These are phyloP conservation scores for Coprinellus micaceus DNA, from an alignment of 768 basidiomycete genomes.

Conservation along the genomic window DNA sequence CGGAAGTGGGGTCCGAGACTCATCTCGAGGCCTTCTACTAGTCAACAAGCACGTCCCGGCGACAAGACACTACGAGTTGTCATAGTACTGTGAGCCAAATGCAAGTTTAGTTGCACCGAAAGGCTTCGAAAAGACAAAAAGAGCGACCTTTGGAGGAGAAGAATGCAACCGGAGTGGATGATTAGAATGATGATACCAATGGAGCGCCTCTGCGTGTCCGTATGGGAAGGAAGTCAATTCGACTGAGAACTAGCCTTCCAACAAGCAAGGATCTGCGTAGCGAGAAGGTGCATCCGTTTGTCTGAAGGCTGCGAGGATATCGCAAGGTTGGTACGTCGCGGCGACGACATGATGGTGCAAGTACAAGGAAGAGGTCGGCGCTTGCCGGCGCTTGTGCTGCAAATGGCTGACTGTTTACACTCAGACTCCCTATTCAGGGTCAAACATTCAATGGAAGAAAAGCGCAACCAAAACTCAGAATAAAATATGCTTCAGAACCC, in stretches of 20 bases:
- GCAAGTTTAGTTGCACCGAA: conserved; percentile 3
- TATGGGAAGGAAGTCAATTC: background rate
- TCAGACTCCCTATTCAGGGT: background rate
- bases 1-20: background rate
- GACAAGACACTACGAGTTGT: background rate
- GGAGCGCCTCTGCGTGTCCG: background rate
- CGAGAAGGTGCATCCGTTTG: too few relatives aligned
- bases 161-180: conserved; percentile 4
- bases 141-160: background rate
- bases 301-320: background rate
- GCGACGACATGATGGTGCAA: background rate
- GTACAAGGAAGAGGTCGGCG: background rate
- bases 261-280: too few relatives aligned
- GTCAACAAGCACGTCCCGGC: background rate
- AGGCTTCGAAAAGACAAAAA: conserved; percentile 5
- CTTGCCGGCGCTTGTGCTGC: background rate
- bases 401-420: background rate
- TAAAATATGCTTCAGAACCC: background rate
- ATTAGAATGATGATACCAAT: conserved; percentile 7
- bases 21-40: background rate
- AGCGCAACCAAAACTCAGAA: background rate
- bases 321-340: background rate
- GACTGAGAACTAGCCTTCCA: background rate
- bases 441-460: background rate
- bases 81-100: background rate